Evolutionary conservation across 192 early-diverging fungal genomes (phyloP).

Genomic region (Funneliformis geosporum): DNA sequence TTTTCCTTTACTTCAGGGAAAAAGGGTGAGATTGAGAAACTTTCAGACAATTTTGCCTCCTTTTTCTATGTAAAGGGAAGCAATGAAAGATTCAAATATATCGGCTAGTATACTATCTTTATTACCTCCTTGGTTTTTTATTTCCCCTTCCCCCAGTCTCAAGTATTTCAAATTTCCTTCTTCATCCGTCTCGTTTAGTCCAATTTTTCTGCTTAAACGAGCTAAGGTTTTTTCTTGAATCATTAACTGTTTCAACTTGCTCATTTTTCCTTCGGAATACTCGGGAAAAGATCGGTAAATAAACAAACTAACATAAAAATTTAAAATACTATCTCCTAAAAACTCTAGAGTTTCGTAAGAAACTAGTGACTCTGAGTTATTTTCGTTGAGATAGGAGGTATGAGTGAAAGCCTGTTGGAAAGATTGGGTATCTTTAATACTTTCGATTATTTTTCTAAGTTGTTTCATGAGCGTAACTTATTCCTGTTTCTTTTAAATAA

Average conservation of each 20-base stretch:
- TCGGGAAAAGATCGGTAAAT: constrained; percentile 5
- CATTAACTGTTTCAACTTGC: constrained; percentile 27
- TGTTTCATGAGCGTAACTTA: too few species aligned
- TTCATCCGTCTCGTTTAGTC: too few species aligned
- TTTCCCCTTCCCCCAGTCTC: too few species aligned
- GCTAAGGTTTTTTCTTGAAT: constrained; percentile 9
- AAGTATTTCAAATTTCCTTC: too few species aligned
- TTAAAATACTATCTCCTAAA: constrained; percentile 18
- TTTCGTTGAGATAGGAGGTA: constrained; percentile 9
- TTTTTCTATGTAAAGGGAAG: too few species aligned
- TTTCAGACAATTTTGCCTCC: too few species aligned
- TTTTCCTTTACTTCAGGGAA: too few species aligned
- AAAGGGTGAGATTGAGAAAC: too few species aligned
- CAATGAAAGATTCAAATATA: too few species aligned
- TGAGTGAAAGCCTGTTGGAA: constrained; percentile 13
- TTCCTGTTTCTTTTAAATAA: constrained; percentile 18
- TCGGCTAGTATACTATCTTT: too few species aligned
- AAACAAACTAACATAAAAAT: constrained; percentile 10
- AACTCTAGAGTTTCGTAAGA: constrained; percentile 25
- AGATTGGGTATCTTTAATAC: constrained; percentile 1
- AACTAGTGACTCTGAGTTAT: neutral
- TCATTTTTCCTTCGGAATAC: constrained; percentile 24
- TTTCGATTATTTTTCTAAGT: constrained; percentile 8
- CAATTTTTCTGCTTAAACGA: too few species aligned
- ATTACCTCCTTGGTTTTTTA: too few species aligned